Evolutionary conservation across 2,329 filamentous ascomycete species (phyloP), one percentile per base, ranked within the genome.

Genomic region (Byssothecium circinans): DNA sequence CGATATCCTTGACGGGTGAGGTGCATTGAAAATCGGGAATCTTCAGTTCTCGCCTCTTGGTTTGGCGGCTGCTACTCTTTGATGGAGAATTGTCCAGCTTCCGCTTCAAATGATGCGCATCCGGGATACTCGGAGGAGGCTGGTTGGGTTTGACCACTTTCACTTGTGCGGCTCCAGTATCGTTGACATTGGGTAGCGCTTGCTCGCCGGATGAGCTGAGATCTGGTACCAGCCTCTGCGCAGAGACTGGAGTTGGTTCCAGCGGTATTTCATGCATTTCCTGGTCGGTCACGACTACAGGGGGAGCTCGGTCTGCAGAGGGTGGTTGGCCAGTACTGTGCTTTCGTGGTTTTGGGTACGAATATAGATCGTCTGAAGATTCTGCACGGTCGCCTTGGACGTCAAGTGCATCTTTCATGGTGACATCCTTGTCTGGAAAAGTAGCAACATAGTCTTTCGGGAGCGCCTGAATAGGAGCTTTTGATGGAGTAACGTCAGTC

Each of bases 31-130:
- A 63, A 2, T 43, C 34, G 1, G 60, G 47, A 23, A 58, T 44
- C 25, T 65, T 68, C 19, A 67, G 51, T 27, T 58, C 55, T 11
- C 57, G 45, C 34, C 58, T 51, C 51, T 69, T 64, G 14, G 48
- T 35, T 4, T 53, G 45, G 37, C 55, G 60, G 30, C 32, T 56
- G 11, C 35, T 48, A 5, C 47, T 50, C 18, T 53, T 61, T 1
- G 50, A 45, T 8, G 64, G 59, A 5, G 60, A 64, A 12, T 40
- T 32, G 2, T 48, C 47, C 0, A 58, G 42, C 19, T 65, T 67
- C 11, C 65, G 60, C 43, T 69, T 69, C 10, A 27, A 33, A 11
- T 50, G 38, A 15, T 23, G 8, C 5, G 18, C 37, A 11, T 27
- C 4, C 3, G 22, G 22, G n/a, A 30, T 15, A 17, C 6, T 18